A percentile compares a stretch with the other conserved stretches of the same genome.
Evolutionary conservation across 1,284 basidiomycete genomes (phyloP).

Genomic region (Ceraceosorus guamensis): DNA sequence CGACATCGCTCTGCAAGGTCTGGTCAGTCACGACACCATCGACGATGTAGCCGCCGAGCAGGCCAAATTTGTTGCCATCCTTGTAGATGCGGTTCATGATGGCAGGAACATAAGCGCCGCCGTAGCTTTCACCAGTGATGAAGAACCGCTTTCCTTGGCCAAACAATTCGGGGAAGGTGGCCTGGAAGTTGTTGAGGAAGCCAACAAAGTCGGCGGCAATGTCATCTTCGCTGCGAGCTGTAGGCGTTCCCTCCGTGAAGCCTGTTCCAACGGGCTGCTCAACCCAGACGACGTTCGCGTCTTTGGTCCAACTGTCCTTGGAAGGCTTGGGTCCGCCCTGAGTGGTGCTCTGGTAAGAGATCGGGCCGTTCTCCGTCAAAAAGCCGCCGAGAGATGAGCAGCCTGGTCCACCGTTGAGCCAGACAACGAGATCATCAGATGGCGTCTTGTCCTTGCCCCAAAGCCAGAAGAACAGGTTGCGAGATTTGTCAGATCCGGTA

Average conservation of each 20-base stretch:
- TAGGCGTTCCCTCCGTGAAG: slow-evolving; percentile 1
- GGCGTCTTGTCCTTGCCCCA: background rate
- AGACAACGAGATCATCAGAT: slow-evolving; percentile 4
- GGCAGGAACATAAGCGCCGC: slow-evolving; percentile 4
- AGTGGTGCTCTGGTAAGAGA: slow-evolving; percentile 41
- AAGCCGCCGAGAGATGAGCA: slow-evolving; percentile 6
- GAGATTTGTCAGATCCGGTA: slow-evolving; percentile 3
- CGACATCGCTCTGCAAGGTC: background rate
- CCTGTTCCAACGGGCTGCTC: slow-evolving; percentile 8
- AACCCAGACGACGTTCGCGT: slow-evolving; percentile 3
- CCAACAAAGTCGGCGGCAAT: slow-evolving; percentile 7
- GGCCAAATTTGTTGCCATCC: slow-evolving; percentile 7
- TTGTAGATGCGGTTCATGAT: slow-evolving; percentile 8
- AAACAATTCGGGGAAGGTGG: slow-evolving; percentile 7
- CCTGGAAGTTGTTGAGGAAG: slow-evolving; percentile 25
- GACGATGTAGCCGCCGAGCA: slow-evolving; percentile 2
- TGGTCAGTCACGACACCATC: slow-evolving; percentile 2
- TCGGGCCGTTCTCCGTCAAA: slow-evolving; percentile 4
- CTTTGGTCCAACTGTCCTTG: slow-evolving; percentile 1
- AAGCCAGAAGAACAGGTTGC: slow-evolving; percentile 6
- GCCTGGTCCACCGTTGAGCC: slow-evolving; percentile 7
- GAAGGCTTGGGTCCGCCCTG: background rate
- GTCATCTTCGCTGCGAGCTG: slow-evolving; percentile 1
- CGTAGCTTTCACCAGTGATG: slow-evolving; percentile 6
- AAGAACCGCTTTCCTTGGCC: slow-evolving; percentile 2